Percentiles rank a stretch among this genome's conserved stretches.
Conservation (phyloP, 1,284 basidiomycete species). For the Ceratobasidium sp. region DNA sequence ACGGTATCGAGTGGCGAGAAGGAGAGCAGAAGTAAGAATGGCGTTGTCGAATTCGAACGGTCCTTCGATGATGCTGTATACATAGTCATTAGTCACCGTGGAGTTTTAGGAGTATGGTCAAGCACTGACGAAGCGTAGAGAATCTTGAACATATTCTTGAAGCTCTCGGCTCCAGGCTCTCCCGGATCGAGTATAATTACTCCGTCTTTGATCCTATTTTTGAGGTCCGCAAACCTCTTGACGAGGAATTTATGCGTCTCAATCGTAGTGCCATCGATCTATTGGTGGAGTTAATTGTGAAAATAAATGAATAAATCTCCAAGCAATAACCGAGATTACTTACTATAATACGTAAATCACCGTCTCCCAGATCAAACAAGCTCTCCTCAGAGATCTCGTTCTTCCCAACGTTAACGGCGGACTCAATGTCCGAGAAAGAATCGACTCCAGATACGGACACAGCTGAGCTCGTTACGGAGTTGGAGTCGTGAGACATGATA, state of each 20-base stretch:
- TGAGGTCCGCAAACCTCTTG: constrained; percentile 14
- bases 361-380: too few relatives aligned
- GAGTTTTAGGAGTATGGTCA: background rate
- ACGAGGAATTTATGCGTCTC: constrained; percentile 20
- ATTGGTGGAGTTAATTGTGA: too few relatives aligned
- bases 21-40: constrained; percentile 47
- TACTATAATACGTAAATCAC: too few relatives aligned
- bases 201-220: background rate
- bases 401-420: too few relatives aligned
- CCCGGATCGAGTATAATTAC: background rate
- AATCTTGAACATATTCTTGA: background rate
- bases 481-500: too few relatives aligned
- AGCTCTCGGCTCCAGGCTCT: background rate
- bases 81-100: background rate
- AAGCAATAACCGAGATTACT: too few relatives aligned
- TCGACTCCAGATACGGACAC: too few relatives aligned
- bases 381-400: too few relatives aligned
- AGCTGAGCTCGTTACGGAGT: too few relatives aligned
- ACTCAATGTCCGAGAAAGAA: too few relatives aligned
- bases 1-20: constrained; percentile 57
- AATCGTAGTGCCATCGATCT: background rate
- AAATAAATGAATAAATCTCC: too few relatives aligned
- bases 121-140: constrained; percentile 20
- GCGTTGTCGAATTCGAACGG: constrained; percentile 51
- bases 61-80: background rate